Conservation (phyloP, 352 stramenopile genomes). For the Pythium pectinolyticum region DNA sequence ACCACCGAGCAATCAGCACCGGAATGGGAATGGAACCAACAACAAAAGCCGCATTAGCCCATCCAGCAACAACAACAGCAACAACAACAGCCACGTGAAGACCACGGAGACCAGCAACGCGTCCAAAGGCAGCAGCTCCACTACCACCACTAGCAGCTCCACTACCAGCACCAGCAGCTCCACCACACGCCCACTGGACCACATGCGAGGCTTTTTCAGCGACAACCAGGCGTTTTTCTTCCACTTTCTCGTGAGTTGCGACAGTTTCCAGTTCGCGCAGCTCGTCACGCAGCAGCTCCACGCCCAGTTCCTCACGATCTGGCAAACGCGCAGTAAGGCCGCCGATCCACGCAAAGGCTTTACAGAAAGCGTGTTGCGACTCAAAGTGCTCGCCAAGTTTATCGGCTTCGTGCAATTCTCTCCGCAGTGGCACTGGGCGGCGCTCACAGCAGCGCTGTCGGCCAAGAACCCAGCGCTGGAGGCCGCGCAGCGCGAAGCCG, state of each 20-base stretch:
- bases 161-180: neutral
- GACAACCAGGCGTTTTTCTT: constrained; percentile 81
- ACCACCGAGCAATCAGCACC: neutral
- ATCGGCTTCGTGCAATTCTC: constrained; percentile 65
- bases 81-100: neutral
- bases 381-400: constrained; percentile 72
- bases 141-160: neutral
- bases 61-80: neutral
- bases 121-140: neutral
- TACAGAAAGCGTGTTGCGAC: constrained; percentile 52
- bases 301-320: constrained; percentile 45
- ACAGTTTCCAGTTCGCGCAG: constrained; percentile 64
- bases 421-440: constrained; percentile 56
- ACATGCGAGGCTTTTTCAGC: constrained; percentile 44
- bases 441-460: constrained; percentile 30
- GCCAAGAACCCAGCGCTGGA: constrained; percentile 53
- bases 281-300: constrained; percentile 61
- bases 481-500: constrained; percentile 47
- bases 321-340: constrained; percentile 12
- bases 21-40: neutral
- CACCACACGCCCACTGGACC: too few relatives aligned
- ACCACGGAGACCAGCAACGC: neutral
- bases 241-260: constrained; percentile 62
- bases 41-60: neutral
- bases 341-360: constrained; percentile 60